Evolutionary conservation across 108 stramenopile species (phyloP), one percentile per base, ranked within the genome.

Genomic region (Pseudonitzschia multiseries): DNA sequence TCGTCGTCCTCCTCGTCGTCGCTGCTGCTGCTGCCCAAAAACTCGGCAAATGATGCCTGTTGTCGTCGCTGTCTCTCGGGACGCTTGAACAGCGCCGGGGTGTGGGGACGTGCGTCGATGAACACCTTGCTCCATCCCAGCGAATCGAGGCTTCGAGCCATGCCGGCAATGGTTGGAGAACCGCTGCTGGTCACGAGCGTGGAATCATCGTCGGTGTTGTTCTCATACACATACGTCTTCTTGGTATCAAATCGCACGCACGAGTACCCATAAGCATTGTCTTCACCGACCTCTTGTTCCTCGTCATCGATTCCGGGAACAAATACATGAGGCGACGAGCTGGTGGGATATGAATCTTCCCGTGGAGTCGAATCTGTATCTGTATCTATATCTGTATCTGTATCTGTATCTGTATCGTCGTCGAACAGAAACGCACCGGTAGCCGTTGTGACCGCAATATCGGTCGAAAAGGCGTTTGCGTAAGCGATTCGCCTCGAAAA

Each of bases 111-210:
- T 0, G 78, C 73, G 57, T 89, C 90, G 48, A 82, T 65, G 57
- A 90, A 85, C 20, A 87, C 71, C 65, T 90, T 90, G 44, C 70
- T 84, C 89, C 89, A 90, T 21, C 89, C 89, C 42, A 90, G 70
- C 6, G 83, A 71, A 77, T 90, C 86, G 56, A 90, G 54, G 54
- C 63, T 64, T 32, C 56, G 59, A 36, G 85, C 80, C 86, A 90
- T 88, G 28, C 44, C 69, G 18, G 44, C 53, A 20, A 75, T 24
- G 32, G 61, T 28, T 22, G 20, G 13, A 54, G 53, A 14, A 24
- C 8, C n/a, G 0, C 53, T 24, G 0, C 53, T 24, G n/a, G 53
- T 24, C 53, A 8, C 24, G 22, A 8, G n/a, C 6, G 8, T 8
- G 53, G 53, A 15, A 54, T 8, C n/a, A 24, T 21, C 14, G 53